Base-by-base conservation (phyloP, 371 early-diverging fungal species). In the Choanephora cucurbitarum region DNA sequence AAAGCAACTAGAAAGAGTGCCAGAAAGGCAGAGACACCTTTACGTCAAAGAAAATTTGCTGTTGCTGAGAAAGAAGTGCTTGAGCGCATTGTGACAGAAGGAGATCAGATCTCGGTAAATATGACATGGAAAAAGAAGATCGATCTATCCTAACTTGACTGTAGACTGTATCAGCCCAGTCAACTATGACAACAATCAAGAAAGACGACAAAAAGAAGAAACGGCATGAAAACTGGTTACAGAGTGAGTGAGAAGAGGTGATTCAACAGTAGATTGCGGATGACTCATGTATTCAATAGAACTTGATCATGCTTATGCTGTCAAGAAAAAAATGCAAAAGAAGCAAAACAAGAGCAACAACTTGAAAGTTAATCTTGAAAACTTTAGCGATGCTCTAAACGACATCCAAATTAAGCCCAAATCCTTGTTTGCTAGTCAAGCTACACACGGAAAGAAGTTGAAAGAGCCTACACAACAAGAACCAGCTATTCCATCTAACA, bases 181-280 rank as follows among this genome's bases (percentile, higher is more conserved):
- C n/a, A 14, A 55, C 58, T 47, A 53, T 52, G 33, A 62, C 63
- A 23, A 51, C 52, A 5, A 34, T 60, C 15, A 76, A 69, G 39
- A 82, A 82, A 58, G 60, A 71, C 17, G 62, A 69, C 42, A 81
- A 81, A 53, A 78, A 78, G 66, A 84, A 82, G 42, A 46, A 70
- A 49, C 72, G 81, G 15, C 82, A 84, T 57, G 79, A 82, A 44
- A 77, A 75, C 11, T 84, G 82, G 82, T 66, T 84, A 22, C 75
- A 79, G 40, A 84, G 82, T 81, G 77, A 55, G 72, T 15, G 37
- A 40, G 22, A 17, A 24, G 15, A 34, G 19, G 14, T 15, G 40
- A 15, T n/a, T n/a, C n/a, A n/a, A n/a, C n/a, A n/a, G n/a, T n/a
- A n/a, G n/a, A n/a, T n/a, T n/a, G n/a, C 34, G 17, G 14, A 13